Percentiles rank a stretch among this genome's conserved stretches.
phyloP scores from a whole-genome alignment of 2,329 filamentous ascomycete genomes.

The Ascochyta fabae region DNA sequence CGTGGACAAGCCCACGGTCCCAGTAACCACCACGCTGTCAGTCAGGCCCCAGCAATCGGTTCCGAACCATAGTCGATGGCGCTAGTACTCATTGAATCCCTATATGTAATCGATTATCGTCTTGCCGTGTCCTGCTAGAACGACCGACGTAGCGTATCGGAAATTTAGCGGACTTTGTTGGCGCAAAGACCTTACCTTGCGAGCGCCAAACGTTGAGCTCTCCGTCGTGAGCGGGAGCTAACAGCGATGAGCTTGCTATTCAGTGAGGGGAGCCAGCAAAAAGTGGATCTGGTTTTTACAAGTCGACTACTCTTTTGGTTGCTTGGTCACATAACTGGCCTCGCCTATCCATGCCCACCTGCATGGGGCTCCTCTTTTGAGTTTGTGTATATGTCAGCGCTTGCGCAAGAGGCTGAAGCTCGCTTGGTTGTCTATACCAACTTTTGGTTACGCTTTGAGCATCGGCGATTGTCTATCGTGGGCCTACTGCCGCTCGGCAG shows the following conservation, averaged over 20 bases:
- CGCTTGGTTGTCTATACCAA: neutral
- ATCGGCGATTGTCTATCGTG: conserved; percentile 1
- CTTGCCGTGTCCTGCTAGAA: conserved; percentile 1
- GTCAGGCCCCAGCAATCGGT: conserved; percentile 4
- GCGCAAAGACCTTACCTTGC: neutral
- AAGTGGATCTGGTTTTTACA: neutral
- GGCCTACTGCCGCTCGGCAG: conserved; percentile 9
- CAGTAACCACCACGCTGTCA: conserved; percentile 1
- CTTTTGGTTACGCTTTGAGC: neutral
- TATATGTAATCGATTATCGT: conserved; percentile 8
- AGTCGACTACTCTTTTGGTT: neutral
- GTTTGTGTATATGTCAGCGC: neutral
- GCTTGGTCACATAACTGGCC: neutral
- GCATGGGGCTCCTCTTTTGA: neutral
- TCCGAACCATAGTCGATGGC: conserved; percentile 1
- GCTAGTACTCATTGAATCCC: conserved; percentile 1
- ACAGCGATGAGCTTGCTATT: neutral
- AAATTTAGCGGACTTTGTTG: neutral
- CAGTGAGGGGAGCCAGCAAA: neutral
- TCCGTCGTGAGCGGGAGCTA: neutral
- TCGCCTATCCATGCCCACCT: neutral
- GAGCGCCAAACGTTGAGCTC: neutral
- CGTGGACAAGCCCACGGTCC: conserved; percentile 1
- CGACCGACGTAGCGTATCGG: conserved; percentile 10
- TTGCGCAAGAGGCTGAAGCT: neutral